Evolutionary conservation across 768 basidiomycete genomes (phyloP), one percentile per base, ranked within the genome.

Genomic region (Suillus decipiens): DNA sequence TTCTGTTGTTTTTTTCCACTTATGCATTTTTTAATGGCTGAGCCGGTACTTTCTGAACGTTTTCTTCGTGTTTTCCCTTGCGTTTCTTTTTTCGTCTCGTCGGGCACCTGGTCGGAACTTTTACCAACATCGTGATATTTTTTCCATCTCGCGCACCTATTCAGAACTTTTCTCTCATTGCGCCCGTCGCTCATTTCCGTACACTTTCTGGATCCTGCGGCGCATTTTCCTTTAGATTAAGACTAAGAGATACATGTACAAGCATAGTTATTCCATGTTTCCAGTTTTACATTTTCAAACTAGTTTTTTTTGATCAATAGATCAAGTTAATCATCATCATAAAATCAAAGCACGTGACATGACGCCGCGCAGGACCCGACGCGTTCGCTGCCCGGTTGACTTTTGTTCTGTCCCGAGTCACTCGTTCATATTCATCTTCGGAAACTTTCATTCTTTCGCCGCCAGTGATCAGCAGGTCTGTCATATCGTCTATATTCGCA

Each of bases 381-480:
- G 28, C 37, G 37, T 39, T 39, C 37, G 37, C 28, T 28, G 28
- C 12, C 14, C 5, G 5, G 37, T 39, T 39, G 37, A 39, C 37
- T 39, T 39, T 12, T 15, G 37, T 39, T 12, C 10, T 12, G 36
- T 39, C n/a, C n/a, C n/a, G n/a, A n/a, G n/a, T 39, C 28, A 28
- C 28, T 28, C 33, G 33, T 54, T 54, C 36, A 39, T 24, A 22
- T 28, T 50, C 36, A 22, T 45, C 15, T 31, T 9, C 6, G 10
- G 22, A 12, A 36, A 42, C 58, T 54, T 39, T 36, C 12, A 34
- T 61, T 57, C 33, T 43, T 62, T 59, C 64, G 57, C 61, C 47
- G 36, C 57, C 55, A 11, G 10, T 61, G 57, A 45, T 51, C 74
- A 74, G 72, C 74, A 36, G 73, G 73, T 63, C 74, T 74, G 74